These are phyloP conservation scores for Penicillium sumatraense DNA, from an alignment of 2,329 filamentous ascomycete genomes.

Conservation along the genomic window DNA sequence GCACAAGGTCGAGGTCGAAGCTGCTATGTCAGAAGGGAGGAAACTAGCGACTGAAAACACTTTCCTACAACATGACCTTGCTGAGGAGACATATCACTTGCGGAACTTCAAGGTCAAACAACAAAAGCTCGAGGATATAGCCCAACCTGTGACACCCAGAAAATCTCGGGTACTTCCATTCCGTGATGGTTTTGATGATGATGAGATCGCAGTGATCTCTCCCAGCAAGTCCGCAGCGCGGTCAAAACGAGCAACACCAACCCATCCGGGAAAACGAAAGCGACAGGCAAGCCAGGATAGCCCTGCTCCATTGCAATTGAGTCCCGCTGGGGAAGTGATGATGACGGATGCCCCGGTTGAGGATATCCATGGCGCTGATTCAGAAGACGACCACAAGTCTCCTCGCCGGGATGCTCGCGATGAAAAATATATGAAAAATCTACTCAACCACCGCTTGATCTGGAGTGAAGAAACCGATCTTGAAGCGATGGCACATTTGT, in stretches of 20 bases:
- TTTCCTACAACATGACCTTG: constrained; percentile 65
- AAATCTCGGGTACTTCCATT: constrained; percentile 54
- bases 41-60: constrained; percentile 62
- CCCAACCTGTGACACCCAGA: constrained; percentile 55
- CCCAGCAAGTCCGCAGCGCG: constrained; percentile 56
- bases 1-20: constrained; percentile 60
- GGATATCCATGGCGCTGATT: constrained; percentile 23
- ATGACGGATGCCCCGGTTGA: constrained; percentile 33
- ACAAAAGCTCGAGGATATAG: constrained; percentile 38
- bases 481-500: constrained; percentile 57
- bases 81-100: constrained; percentile 57
- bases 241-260: constrained; percentile 59
- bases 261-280: constrained; percentile 63
- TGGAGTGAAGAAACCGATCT: constrained; percentile 56
- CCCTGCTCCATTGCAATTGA: constrained; percentile 54
- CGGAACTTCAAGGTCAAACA: constrained; percentile 47
- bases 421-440: constrained; percentile 54
- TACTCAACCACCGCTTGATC: constrained; percentile 60
- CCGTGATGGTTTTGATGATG: constrained; percentile 68
- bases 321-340: constrained; percentile 31
- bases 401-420: constrained; percentile 29
- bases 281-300: constrained; percentile 57
- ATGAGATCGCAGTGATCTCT: constrained; percentile 60
- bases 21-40: constrained; percentile 58
- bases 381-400: constrained; percentile 32